These are phyloP conservation scores for Zoysia matrella DNA, from an alignment of 202 grass and related monocot genomes.

Conservation along the genomic window DNA sequence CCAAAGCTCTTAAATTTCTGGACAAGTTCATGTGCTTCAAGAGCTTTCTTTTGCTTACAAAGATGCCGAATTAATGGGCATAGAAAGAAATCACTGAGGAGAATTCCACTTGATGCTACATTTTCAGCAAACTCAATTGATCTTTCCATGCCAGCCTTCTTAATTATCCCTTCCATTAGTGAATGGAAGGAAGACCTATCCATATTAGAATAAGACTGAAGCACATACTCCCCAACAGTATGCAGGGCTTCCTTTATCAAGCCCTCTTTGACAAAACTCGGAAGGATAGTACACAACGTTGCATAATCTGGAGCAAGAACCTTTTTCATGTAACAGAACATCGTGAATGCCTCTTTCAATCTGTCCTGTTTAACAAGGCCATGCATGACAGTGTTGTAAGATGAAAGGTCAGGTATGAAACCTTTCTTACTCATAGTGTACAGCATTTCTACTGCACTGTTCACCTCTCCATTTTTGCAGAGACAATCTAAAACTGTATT, in stretches of 20 bases:
- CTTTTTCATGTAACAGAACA: slow-evolving; percentile 94
- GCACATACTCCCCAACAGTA: slow-evolving; percentile 59
- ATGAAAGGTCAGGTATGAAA: slow-evolving; percentile 75
- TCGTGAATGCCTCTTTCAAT: slow-evolving; percentile 67
- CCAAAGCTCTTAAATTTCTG: slow-evolving; percentile 69
- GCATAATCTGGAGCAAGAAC: slow-evolving; percentile 80
- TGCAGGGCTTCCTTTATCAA: slow-evolving; percentile 69
- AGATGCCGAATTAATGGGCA: slow-evolving; percentile 86
- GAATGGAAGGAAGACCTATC: slow-evolving; percentile 65
- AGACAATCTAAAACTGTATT: slow-evolving; percentile 93
- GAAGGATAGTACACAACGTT: slow-evolving; percentile 78
- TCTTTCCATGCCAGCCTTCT: slow-evolving; percentile 69
- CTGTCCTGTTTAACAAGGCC: slow-evolving; percentile 84
- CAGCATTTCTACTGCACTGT: slow-evolving; percentile 68
- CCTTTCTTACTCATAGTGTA: slow-evolving; percentile 71
- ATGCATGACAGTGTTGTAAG: slow-evolving; percentile 86
- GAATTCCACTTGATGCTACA: slow-evolving; percentile 54
- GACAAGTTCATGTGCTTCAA: slow-evolving; percentile 67
- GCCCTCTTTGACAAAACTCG: slow-evolving; percentile 77
- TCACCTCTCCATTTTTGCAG: slow-evolving; percentile 87
- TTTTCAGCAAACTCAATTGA: slow-evolving; percentile 78
- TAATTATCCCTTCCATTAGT: slow-evolving; percentile 82
- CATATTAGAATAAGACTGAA: slow-evolving; percentile 51
- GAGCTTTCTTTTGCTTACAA: slow-evolving; percentile 73
- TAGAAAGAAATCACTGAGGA: slow-evolving; percentile 78